These are phyloP conservation scores for Penicillium malachiteum DNA, from an alignment of 495 filamentous ascomycete genomes.

Conservation along the genomic window DNA sequence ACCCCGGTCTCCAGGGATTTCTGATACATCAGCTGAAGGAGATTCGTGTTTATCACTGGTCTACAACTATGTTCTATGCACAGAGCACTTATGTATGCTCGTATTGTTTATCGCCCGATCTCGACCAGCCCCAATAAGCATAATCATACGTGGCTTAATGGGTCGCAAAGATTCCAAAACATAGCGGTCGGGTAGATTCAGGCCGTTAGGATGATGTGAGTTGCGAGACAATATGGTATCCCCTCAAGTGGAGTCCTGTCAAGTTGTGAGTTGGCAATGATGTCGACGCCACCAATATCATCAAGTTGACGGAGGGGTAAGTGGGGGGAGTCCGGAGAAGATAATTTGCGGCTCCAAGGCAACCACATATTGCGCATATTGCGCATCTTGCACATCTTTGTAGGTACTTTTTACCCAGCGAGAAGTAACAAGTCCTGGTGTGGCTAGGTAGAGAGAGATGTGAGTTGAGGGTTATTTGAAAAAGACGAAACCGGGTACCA, in stretches of 20 bases:
- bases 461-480: no score
- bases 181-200: no score
- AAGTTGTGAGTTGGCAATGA: conserved; percentile 20
- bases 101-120: background rate
- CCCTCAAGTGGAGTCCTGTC: conserved; percentile 2
- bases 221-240: no score
- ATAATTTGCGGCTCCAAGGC: conserved; percentile 26
- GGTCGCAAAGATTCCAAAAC: background rate
- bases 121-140: background rate
- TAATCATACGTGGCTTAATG: background rate
- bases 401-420: background rate
- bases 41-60: no score
- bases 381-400: no score
- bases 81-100: background rate
- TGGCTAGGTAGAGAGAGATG: no score
- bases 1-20: no score
- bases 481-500: no score
- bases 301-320: background rate
- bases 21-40: no score
- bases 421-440: no score
- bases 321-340: conserved; percentile 12
- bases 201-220: no score
- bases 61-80: no score
- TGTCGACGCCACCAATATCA: conserved; percentile 14
- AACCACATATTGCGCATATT: conserved; percentile 7